Conservation (phyloP, 176 grass and related monocot genomes). For the Triticum aestivum region IWGSC_CS_RefSeq_v2.1 NC_057794.1:404793653-404794152, state of each 20-base stretch:
- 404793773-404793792: slow-evolving; percentile 24
- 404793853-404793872: slow-evolving; percentile 3
- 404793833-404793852: not conserved
- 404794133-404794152: not conserved
- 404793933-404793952: not conserved
- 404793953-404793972: not conserved
- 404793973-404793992: not conserved
- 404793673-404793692: no score
- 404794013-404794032: slow-evolving; percentile 37
- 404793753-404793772: not conserved
- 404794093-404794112: slow-evolving; percentile 16
- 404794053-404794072: not conserved
- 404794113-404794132: not conserved
- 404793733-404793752: no score
- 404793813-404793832: not conserved
- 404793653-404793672: no score
- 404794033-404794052: not conserved
- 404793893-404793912: not conserved
- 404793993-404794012: slow-evolving; percentile 18
- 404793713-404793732: no score
- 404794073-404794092: not conserved
- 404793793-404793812: slow-evolving; percentile 19
- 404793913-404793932: not conserved
- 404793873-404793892: slow-evolving; percentile 38
- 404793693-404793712: no score